phyloP scores from a whole-genome alignment of 768 basidiomycete genomes.

The Tephrocybe sp. region DNA sequence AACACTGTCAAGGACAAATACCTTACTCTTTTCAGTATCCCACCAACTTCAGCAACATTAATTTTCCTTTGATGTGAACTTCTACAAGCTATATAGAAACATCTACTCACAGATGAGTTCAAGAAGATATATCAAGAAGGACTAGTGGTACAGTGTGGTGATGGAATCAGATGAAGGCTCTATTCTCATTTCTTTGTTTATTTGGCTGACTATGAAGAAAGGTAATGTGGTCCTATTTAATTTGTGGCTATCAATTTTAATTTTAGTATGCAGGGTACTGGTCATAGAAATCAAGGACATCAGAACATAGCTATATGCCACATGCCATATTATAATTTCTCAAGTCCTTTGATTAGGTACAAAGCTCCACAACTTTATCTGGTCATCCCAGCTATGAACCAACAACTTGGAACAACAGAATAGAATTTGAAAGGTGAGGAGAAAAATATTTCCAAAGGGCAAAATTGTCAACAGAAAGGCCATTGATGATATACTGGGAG shows the following conservation, averaged over 20 bases:
- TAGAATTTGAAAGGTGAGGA: neutral
- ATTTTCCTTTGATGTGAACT: too few relatives aligned
- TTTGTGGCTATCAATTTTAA: too few relatives aligned
- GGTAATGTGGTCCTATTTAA: too few relatives aligned
- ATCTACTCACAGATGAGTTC: neutral
- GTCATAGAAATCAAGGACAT: neutral
- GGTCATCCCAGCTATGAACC: neutral
- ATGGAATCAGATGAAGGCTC: conserved; percentile 2
- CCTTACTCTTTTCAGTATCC: too few relatives aligned
- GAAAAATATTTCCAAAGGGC: neutral
- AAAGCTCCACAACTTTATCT: neutral
- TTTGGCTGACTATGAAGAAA: too few relatives aligned
- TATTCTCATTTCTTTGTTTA: conserved; percentile 14
- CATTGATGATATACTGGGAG: neutral
- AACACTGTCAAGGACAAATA: neutral
- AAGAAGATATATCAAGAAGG: conserved; percentile 9
- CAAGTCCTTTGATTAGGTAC: neutral
- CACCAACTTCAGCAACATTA: too few relatives aligned
- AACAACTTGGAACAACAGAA: neutral
- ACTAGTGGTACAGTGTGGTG: conserved; percentile 5
- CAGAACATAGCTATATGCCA: neutral
- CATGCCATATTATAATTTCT: neutral
- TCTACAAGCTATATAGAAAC: neutral
- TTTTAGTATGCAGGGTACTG: too few relatives aligned
- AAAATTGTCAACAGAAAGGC: neutral